Evolutionary conservation across 1,284 basidiomycete genomes (phyloP).

Genomic region (Crucibulum cyathiforme): DNA sequence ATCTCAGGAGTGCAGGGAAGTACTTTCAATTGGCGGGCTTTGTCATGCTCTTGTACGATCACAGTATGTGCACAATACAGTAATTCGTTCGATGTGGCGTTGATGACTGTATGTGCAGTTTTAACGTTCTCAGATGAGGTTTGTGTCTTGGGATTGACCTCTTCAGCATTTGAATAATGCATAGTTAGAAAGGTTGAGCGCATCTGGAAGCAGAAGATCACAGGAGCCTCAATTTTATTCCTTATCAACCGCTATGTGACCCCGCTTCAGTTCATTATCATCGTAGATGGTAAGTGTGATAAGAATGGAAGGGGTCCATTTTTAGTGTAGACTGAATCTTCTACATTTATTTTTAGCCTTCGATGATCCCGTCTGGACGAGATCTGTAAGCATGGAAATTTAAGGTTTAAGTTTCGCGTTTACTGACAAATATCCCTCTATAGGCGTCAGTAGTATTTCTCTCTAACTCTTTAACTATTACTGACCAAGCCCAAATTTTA

Average conservation of each 20-base stretch:
- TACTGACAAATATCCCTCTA: background rate
- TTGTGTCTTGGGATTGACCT: background rate
- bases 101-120: conserved; percentile 8
- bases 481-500: background rate
- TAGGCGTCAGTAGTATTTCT: background rate
- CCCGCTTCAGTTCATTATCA: conserved; percentile 23
- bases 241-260: conserved; percentile 18
- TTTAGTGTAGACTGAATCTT: too few species aligned
- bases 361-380: conserved; percentile 28
- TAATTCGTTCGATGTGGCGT: background rate
- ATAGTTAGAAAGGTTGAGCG: conserved; percentile 17
- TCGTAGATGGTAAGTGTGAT: conserved; percentile 23
- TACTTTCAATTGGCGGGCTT: conserved; percentile 30
- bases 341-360: conserved; percentile 22
- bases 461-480: background rate
- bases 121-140: conserved; percentile 26
- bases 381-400: background rate
- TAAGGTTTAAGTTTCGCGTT: background rate
- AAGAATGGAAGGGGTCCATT: too few species aligned
- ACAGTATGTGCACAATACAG: conserved; percentile 11
- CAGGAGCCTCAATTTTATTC: conserved; percentile 12
- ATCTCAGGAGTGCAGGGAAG: conserved; percentile 22
- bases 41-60: conserved; percentile 32
- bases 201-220: conserved; percentile 24
- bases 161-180: background rate